phyloP scores from a whole-genome alignment of 768 basidiomycete species.

The Tylopilus sp. region DNA sequence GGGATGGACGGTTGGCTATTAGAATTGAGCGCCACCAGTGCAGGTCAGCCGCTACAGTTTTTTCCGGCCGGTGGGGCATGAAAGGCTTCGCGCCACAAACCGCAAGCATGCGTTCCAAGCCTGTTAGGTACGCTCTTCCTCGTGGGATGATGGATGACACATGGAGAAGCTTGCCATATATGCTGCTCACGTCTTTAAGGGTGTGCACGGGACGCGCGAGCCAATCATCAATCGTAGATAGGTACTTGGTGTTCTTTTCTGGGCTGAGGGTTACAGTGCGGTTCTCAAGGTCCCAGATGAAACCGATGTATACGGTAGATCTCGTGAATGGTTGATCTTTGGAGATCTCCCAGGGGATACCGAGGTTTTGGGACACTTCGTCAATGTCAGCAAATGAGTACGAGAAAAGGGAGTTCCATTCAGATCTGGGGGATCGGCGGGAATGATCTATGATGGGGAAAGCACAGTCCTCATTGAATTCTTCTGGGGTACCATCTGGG shows the following conservation, averaged over 20 bases:
- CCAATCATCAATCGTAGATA: no score
- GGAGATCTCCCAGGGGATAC: not conserved
- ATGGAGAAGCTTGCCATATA: not conserved
- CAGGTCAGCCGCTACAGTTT: not conserved
- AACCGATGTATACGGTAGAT: not conserved
- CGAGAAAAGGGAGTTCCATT: not conserved
- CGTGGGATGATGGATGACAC: constrained; percentile 9
- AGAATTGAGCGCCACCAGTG: not conserved
- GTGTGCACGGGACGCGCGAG: no score
- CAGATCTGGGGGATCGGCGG: not conserved
- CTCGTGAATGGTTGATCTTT: not conserved
- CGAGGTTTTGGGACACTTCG: fast-evolving
- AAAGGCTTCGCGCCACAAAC: constrained; percentile 31
- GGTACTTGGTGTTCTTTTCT: not conserved
- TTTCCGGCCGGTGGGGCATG: constrained; percentile 17
- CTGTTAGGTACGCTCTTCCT: no score
- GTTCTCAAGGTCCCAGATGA: not conserved
- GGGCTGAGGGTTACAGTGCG: not conserved
- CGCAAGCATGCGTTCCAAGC: constrained; percentile 39
- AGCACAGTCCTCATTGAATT: no score
- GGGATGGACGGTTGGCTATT: not conserved
- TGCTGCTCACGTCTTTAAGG: not conserved
- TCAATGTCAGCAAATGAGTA: not conserved
- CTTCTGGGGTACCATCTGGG: no score
- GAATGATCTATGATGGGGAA: no score